Evolutionary conservation across 495 filamentous ascomycete species (phyloP), one percentile per base, ranked within the genome.

Genomic region (Aspergillus hancockii): DNA sequence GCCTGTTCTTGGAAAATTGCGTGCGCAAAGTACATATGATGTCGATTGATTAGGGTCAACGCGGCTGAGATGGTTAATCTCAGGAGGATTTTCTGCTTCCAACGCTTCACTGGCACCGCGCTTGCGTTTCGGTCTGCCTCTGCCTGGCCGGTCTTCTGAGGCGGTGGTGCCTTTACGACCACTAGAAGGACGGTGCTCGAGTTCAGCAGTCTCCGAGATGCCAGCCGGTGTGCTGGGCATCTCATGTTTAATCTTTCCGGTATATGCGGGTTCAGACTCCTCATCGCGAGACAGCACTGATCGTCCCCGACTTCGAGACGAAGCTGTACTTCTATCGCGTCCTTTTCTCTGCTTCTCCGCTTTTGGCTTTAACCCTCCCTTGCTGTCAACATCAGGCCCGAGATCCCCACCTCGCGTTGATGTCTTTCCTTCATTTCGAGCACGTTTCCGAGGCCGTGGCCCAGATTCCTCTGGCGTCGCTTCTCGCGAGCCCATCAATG

Each of bases 1-100:
- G 9, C 85, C 86, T 12, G 91, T 91, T 49, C 89, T 84, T 55
- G 88, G 81, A 72, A 97, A 95, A 25, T 88, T 87, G 28, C 90
- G 87, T 19, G 85, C 87, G 73, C 86, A 88, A 38, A 89, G 74
- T 18, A 91, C 85, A 57, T 85, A 81, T 3, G 79, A 80, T 4
- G 82, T 74, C 5, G 79, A 80, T 10, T 79, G 81, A 10, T 84
- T 75, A 1, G 79, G 76, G 19, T 76, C 74, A 14, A 75, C 23
- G 30, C 61, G 66, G 50, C 43, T 72, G 7, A 73, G 66, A 22
- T 67, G 76, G 34, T 70, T 72, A 36, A 59, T 49, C 38, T 75
- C 74, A 2, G 70, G 53, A 25, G 63, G 40, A 18, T 62, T 61
- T 51, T 76, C 75, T 25, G 61, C 46, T 22, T 80, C 75, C 3